A percentile compares a stretch with the other conserved stretches of the same genome.
These are phyloP conservation scores for Gorgonomyces haynaldii DNA, from an alignment of 192 early-diverging fungal species.

Conservation along the genomic window DNA sequence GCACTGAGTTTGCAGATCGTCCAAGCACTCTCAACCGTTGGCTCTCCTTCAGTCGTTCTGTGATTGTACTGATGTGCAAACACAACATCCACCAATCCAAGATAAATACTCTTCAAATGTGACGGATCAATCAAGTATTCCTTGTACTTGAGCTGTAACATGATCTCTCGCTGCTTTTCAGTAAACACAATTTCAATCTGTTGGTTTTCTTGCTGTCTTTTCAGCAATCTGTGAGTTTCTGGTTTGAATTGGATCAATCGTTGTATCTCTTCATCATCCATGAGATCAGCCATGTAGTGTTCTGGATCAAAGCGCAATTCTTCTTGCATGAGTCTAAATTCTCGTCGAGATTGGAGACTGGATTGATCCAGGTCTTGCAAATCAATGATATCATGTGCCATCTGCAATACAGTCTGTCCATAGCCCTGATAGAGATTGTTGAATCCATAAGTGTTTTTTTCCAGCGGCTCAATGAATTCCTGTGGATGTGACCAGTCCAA, in stretches of 20 bases:
- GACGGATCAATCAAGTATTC: slow-evolving; percentile 31
- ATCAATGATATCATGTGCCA: slow-evolving; percentile 41
- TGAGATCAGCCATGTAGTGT: slow-evolving; percentile 81
- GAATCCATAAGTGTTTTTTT: slow-evolving; percentile 68
- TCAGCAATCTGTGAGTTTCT: slow-evolving; percentile 47
- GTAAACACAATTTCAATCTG: slow-evolving; percentile 37
- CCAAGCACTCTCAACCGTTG: slow-evolving; percentile 83
- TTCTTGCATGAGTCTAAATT: slow-evolving; percentile 55
- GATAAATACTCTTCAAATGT: slow-evolving; percentile 38
- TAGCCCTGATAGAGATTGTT: slow-evolving; percentile 72
- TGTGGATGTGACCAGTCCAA: slow-evolving; percentile 88
- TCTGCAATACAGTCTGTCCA: slow-evolving; percentile 46
- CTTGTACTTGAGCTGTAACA: slow-evolving; percentile 70
- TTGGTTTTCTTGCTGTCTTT: slow-evolving; percentile 46
- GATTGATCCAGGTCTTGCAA: slow-evolving; percentile 35
- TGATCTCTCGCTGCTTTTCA: slow-evolving; percentile 52
- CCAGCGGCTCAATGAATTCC: slow-evolving; percentile 35
- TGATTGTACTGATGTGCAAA: slow-evolving; percentile 87
- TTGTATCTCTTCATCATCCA: slow-evolving; percentile 78
- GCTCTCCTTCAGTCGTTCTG: slow-evolving; percentile 71
- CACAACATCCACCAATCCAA: slow-evolving; percentile 80
- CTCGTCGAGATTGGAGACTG: slow-evolving; percentile 36
- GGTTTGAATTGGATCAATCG: slow-evolving; percentile 63
- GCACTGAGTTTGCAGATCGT: slow-evolving; percentile 73
- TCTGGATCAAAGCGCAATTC: slow-evolving; percentile 85